Percentiles rank a stretch among this genome's conserved stretches.
Conservation (phyloP, 116 monocot species). For the Thalassia testudinum region DNA sequence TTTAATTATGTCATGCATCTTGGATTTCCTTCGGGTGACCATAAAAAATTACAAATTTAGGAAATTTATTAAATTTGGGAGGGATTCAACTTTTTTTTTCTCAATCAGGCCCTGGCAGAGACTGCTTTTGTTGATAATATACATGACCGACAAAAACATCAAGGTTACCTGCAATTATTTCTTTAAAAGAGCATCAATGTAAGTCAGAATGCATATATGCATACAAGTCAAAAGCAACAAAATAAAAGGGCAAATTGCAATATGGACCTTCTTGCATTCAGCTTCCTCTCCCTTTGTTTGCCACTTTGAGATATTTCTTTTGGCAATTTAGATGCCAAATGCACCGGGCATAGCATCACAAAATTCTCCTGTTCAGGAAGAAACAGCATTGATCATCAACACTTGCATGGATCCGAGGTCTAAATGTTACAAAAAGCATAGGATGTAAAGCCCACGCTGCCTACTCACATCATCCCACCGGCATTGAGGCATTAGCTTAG, state of each 20-base stretch:
- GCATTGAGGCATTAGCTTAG: slow-evolving; percentile 65
- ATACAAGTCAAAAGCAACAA: not conserved
- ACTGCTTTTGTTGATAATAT: too few relatives aligned
- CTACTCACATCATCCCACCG: slow-evolving; percentile 67
- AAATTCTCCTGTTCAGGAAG: slow-evolving; percentile 55
- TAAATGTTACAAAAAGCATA: not conserved
- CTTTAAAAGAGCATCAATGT: too few relatives aligned
- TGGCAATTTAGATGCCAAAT: slow-evolving; percentile 46
- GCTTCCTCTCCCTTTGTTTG: slow-evolving; percentile 13
- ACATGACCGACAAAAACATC: too few relatives aligned
- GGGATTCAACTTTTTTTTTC: too few relatives aligned
- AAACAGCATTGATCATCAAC: not conserved
- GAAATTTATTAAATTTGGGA: too few relatives aligned
- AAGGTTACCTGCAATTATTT: too few relatives aligned
- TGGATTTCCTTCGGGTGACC: too few relatives aligned
- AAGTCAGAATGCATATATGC: not conserved
- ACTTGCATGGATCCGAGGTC: too few relatives aligned
- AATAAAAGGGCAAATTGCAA: slow-evolving; percentile 1
- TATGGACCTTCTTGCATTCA: slow-evolving; percentile 20
- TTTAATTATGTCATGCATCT: too few relatives aligned
- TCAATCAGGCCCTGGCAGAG: too few relatives aligned
- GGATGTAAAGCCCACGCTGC: not conserved
- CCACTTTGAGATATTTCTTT: slow-evolving; percentile 19
- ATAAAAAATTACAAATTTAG: too few relatives aligned
- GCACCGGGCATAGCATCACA: slow-evolving; percentile 90